A percentile compares a stretch with the other conserved stretches of the same genome.
These are phyloP conservation scores for Beta macrorhiza DNA, from an alignment of 179 eudicot species.

Conservation along the genomic window DNA sequence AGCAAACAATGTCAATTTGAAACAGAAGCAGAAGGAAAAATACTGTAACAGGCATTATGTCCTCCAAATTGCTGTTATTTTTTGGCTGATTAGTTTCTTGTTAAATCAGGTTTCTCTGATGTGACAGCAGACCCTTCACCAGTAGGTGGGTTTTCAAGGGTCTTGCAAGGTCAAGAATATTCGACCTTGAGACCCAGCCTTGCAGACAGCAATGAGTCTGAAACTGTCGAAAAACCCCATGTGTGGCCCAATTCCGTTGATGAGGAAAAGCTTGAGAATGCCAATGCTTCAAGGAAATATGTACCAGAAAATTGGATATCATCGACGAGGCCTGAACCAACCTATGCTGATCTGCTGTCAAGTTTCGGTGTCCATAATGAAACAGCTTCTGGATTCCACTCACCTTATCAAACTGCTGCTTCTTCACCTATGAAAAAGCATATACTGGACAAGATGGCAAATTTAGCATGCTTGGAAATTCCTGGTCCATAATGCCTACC, in stretches of 20 bases:
- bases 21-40: too few relatives aligned
- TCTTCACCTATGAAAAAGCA: conserved; percentile 42
- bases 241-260: conserved; percentile 52
- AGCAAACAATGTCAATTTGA: too few relatives aligned
- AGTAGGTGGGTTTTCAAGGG: conserved; percentile 62
- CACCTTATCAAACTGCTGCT: conserved; percentile 39
- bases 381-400: conserved; percentile 44
- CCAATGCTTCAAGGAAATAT: conserved; percentile 48
- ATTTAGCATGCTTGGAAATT: conserved; percentile 43
- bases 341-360: conserved; percentile 69
- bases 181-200: conserved; percentile 59
- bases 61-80: background rate
- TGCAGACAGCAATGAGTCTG: conserved; percentile 70
- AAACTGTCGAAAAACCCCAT: conserved; percentile 55
- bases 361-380: conserved; percentile 60
- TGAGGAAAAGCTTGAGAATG: conserved; percentile 50
- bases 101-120: conserved; percentile 51
- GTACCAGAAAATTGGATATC: conserved; percentile 55
- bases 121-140: conserved; percentile 58
- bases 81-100: conserved; percentile 9
- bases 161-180: conserved; percentile 92
- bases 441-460: conserved; percentile 53
- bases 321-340: conserved; percentile 51
- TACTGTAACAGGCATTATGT: background rate
- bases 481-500: conserved; percentile 53